These are phyloP conservation scores for Akanthomyces muscarius DNA, from an alignment of 2,329 filamentous ascomycete genomes.

Conservation along the genomic window DNA sequence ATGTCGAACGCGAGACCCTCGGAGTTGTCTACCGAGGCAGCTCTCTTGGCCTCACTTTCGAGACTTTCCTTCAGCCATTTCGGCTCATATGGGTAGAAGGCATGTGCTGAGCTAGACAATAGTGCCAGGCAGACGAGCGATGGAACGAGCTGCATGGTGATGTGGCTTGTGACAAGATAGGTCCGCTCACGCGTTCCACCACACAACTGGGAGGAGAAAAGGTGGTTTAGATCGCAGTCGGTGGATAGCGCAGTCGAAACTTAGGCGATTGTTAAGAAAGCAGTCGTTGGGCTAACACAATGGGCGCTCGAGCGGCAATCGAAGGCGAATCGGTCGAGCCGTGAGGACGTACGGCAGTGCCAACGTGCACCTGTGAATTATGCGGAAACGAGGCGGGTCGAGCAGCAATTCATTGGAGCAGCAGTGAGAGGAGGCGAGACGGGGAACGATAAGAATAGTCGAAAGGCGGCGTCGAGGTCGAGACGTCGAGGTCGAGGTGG, in stretches of 20 bases:
- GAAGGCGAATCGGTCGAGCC: neutral
- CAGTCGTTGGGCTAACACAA: neutral
- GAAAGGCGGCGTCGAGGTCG: neutral
- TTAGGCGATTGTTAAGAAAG: neutral
- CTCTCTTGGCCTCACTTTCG: conserved; percentile 25
- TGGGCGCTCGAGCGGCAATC: neutral
- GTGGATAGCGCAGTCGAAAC: neutral
- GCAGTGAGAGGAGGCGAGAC: neutral
- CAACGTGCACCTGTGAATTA: conserved; percentile 5
- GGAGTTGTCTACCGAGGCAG: conserved; percentile 18
- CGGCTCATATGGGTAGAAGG: conserved; percentile 46
- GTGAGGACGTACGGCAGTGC: neutral
- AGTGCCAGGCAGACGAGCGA: conserved; percentile 45
- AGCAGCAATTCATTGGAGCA: neutral
- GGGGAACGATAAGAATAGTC: neutral
- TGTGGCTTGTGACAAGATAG: neutral
- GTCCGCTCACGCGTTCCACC: neutral
- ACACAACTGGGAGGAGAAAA: neutral
- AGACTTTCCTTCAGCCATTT: conserved; percentile 29
- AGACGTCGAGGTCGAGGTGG: conserved; percentile 6
- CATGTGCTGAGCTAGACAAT: conserved; percentile 42
- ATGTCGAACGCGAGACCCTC: conserved; percentile 39
- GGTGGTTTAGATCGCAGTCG: neutral
- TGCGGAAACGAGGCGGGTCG: neutral
- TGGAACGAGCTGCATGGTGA: conserved; percentile 37